Base-by-base conservation (phyloP, 176 grass and related monocot genomes). In the Carex myosuroides region DNA sequence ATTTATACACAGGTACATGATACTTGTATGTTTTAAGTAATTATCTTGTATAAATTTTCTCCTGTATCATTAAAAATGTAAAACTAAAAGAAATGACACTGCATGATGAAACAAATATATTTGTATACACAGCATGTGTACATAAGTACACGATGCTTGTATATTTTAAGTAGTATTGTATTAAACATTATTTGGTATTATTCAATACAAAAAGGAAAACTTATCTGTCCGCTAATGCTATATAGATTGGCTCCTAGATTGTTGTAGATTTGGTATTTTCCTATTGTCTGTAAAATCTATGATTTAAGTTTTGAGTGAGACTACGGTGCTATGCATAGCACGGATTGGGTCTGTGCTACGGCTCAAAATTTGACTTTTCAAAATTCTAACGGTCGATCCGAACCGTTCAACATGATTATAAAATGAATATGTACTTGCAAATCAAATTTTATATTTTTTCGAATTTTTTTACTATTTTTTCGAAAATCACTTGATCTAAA, bases 1-100 rank as follows among this genome's bases (percentile, higher is more conserved):
- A 64, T 32, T 52, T 75, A 64, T 85, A 79, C 11, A 14, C 24
- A 39, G 53, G 59, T 81, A 81, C 59, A 81, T 81, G 30, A 41
- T 81, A 46, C 4, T 8, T 60, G 17, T 22, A 72, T 81, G 48
- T 81, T 79, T 8, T 60, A 20, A 3, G 3, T 5, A 42, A 3
- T 12, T 63, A 5, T 17, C 35, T 41, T 81, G 30, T 81, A 59
- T 63, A 61, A 76, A 55, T 6, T 9, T 76, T 76, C 21, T 56
- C 18, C 72, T 17, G 22, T 54, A 30, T 54, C 22, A 76, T 29
- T 76, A 2, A 76, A 53, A 55, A 30, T 55, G n/a, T 8, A 8
- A 39, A 29, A 56, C 11, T 52, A 75, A 30, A 39, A 26, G 71
- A 70, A 70, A 68, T 6, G 2, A 53, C 46, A 55, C 46, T 54